Evolutionary conservation across 202 grass and related monocot species (phyloP), one percentile per base, ranked within the genome.

Genomic region (Eragrostis tef): DNA sequence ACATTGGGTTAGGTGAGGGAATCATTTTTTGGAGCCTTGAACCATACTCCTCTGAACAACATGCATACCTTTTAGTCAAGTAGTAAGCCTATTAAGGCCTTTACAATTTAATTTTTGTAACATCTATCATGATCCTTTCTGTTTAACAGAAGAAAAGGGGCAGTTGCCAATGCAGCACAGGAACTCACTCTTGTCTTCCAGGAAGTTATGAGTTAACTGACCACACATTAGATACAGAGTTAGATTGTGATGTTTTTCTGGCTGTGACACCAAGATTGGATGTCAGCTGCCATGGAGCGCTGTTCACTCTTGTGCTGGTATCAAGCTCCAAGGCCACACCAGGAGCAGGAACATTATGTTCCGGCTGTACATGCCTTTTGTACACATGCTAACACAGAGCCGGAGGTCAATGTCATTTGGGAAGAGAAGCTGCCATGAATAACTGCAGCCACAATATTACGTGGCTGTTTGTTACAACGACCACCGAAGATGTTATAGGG

Each of bases 171-270:
- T 79, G 85, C 81, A 65, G 93, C 97, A 42, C 90, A 92, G 63
- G 97, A 99, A 79, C 89, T 99, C 70, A 89, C 83, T 71, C 89
- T 99, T 20, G 93, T 87, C 15, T 90, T 99, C 87, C 93, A 90
- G 78, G 91, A 99, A 90, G 81, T 92, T 73, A 77, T 91, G 83
- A 86, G 85, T 87, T 89, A 73, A 85, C 72, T 85, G 85, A 92
- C 77, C 68, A 76, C 63, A 74, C 9, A 78, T 65, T 75, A 76
- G 70, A 63, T 70, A 70, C 77, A 74, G 52, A 79, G 21, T 70
- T 75, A 56, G 73, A 83, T 13, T 73, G 79, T 79, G 69, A 47
- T 75, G 52, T 41, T 62, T 78, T 62, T 46, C 67, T 44, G 34
- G 53, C 27, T 51, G 73, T 57, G 53, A 51, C 75, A 49, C n/a